These are phyloP conservation scores for Aspergillus pseudoterreus DNA, from an alignment of 2,329 filamentous ascomycete genomes.

Conservation along the genomic window DNA sequence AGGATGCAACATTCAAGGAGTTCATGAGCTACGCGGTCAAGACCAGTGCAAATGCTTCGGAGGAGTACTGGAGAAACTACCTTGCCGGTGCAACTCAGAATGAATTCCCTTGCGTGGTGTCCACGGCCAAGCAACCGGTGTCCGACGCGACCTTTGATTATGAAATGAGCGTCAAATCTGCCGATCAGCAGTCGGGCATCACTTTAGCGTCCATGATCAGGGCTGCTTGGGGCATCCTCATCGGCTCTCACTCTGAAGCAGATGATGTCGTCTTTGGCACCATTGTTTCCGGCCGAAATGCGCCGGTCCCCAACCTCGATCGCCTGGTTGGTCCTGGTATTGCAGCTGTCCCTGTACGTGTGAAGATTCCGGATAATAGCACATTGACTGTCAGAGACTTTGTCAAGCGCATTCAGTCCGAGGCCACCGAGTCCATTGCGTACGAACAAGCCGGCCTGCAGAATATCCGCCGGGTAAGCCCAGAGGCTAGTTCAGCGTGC, in stretches of 20 bases:
- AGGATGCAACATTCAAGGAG: neutral
- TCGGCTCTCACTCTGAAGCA: slow-evolving; percentile 5
- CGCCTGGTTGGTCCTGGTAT: slow-evolving; percentile 7
- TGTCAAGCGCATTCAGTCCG: slow-evolving; percentile 2
- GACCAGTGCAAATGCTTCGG: neutral
- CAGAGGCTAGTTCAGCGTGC: slow-evolving; percentile 1
- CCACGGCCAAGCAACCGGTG: neutral
- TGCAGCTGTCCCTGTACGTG: slow-evolving; percentile 6
- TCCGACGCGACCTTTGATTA: neutral
- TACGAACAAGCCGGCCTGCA: slow-evolving; percentile 10
- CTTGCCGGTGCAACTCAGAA: slow-evolving; percentile 1
- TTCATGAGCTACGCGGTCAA: slow-evolving; percentile 6
- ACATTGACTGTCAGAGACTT: slow-evolving; percentile 2
- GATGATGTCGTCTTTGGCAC: slow-evolving; percentile 8
- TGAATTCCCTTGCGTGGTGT: slow-evolving; percentile 2
- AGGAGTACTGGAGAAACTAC: slow-evolving; percentile 5
- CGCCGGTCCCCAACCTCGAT: slow-evolving; percentile 5
- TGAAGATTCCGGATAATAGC: neutral
- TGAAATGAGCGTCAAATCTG: neutral
- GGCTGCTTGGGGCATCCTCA: slow-evolving; percentile 8
- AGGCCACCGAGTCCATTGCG: slow-evolving; percentile 5
- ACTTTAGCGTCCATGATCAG: slow-evolving; percentile 6
- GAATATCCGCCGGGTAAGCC: slow-evolving; percentile 4
- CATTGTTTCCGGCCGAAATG: slow-evolving; percentile 7
- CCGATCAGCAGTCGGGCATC: neutral